Evolutionary conservation across 2,329 filamentous ascomycete species (phyloP), one percentile per base, ranked within the genome.

Genomic region (Gnomoniopsis smithogilvyi): DNA sequence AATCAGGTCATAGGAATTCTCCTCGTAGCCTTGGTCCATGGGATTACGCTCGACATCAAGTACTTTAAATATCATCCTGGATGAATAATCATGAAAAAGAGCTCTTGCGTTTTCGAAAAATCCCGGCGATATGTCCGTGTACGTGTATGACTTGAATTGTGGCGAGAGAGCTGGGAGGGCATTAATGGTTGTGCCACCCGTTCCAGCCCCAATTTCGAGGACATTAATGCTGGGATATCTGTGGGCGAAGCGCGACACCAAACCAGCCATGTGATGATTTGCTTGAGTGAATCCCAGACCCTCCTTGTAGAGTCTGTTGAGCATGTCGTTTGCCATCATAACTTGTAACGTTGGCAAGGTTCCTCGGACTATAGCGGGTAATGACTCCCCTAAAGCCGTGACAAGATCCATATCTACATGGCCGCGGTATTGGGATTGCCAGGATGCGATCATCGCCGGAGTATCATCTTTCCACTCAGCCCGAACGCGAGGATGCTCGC

Each of bases 81-180:
- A 11, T 3, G 12, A 3, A 19, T 24, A 19, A 2, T 51, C 36
- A 17, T 50, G n/a, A 38, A 57, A 51, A 3, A 22, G 15, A 3
- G 26, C 19, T 11, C 47, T 2, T 11, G 48, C 74, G 2, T 67
- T 59, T 10, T 70, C 68, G 49, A 79, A 77, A 64, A 74, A 75
- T 17, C 67, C 70, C 1, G 67, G 49, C 0, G 71, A 72, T 11
- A 77, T 70, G 53, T 80, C 77, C 0, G 78, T 79, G 64, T 70
- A 80, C 0, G 73, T 76, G 60, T 79, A 80, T 7, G 70, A 68
- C 1, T 66, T 61, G 49, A 75, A 74, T 3, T 51, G 12, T 6
- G 24, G 59, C 14, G 1, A 65, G 68, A 30, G 12, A 78, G 62
- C 4, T 56, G 30, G 1, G 65, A 56, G 3, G 79, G 57, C 17